These are phyloP conservation scores for Diplodia scrobiculata DNA, from an alignment of 2,329 filamentous ascomycete species.

Conservation along the genomic window DNA sequence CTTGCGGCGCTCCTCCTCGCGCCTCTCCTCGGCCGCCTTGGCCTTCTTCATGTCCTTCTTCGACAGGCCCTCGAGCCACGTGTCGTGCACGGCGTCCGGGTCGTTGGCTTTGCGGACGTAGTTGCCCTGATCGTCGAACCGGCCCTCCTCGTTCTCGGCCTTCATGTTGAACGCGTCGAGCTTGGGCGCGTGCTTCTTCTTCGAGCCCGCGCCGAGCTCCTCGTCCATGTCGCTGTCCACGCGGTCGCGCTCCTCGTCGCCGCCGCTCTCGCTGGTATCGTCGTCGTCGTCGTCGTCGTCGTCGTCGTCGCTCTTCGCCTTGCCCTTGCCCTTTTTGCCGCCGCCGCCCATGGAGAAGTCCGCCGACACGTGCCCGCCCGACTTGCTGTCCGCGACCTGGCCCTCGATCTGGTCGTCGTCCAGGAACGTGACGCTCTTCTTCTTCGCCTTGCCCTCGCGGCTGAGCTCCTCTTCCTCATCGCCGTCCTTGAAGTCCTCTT, in stretches of 20 bases:
- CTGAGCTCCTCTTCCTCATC: constrained; percentile 58
- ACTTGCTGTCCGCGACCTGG: constrained; percentile 72
- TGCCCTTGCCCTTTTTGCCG: constrained; percentile 52
- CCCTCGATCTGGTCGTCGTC: constrained; percentile 71
- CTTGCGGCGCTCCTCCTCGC: constrained; percentile 73
- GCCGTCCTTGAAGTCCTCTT: constrained; percentile 60
- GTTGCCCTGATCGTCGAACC: constrained; percentile 88
- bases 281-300: constrained; percentile 56
- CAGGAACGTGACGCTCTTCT: constrained; percentile 64
- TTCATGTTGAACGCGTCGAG: constrained; percentile 96
- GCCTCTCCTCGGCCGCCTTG: constrained; percentile 80
- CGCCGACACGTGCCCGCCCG: constrained; percentile 66
- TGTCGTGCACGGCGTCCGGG: constrained; percentile 86
- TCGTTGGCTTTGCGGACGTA: constrained; percentile 87
- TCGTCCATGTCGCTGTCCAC: constrained; percentile 72
- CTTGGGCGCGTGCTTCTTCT: constrained; percentile 90
- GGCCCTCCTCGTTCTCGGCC: constrained; percentile 85
- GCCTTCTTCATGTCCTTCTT: constrained; percentile 93
- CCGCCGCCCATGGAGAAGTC: constrained; percentile 58
- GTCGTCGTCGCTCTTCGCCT: constrained; percentile 38
- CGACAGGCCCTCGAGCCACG: constrained; percentile 87
- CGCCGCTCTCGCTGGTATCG: constrained; percentile 59
- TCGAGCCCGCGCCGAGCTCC: constrained; percentile 84
- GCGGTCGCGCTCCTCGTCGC: constrained; percentile 67
- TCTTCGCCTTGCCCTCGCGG: constrained; percentile 57